phyloP scores from a whole-genome alignment of 2,329 filamentous ascomycete genomes.

The Scolecobasidium constrictum region DNA sequence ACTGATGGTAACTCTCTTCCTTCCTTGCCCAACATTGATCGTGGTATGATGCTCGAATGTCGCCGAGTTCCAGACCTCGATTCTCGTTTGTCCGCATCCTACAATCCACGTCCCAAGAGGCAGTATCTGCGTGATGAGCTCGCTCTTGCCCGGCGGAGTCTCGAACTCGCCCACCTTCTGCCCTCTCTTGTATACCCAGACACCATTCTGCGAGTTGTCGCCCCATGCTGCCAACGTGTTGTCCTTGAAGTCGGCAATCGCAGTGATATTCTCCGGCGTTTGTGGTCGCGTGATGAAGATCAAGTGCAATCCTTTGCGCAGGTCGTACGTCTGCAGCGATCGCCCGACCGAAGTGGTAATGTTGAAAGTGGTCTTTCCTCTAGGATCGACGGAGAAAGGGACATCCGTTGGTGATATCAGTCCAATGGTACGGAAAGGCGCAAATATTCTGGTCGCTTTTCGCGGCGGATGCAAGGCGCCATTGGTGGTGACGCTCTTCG shows the following conservation, averaged over 20 bases:
- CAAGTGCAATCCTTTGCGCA: constrained; percentile 79
- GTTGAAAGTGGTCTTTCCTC: constrained; percentile 93
- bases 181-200: constrained; percentile 90
- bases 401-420: constrained; percentile 84
- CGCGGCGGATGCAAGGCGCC: neutral
- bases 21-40: constrained; percentile 47
- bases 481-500: constrained; percentile 12
- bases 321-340: constrained; percentile 89
- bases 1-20: constrained; percentile 49
- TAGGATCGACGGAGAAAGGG: constrained; percentile 77
- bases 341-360: constrained; percentile 90
- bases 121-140: constrained; percentile 61
- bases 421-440: constrained; percentile 85
- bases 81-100: constrained; percentile 59
- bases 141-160: constrained; percentile 53
- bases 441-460: constrained; percentile 58
- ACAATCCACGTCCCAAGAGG: constrained; percentile 89
- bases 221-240: constrained; percentile 87
- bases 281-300: constrained; percentile 89
- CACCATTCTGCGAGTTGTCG: constrained; percentile 43
- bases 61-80: constrained; percentile 82
- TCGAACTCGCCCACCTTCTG: constrained; percentile 71
- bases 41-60: constrained; percentile 87
- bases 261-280: constrained; percentile 76
- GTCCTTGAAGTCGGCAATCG: constrained; percentile 79